These are phyloP conservation scores for Glycyrrhiza uralensis DNA, from an alignment of 306 rosid species.

Conservation along the genomic window DNA sequence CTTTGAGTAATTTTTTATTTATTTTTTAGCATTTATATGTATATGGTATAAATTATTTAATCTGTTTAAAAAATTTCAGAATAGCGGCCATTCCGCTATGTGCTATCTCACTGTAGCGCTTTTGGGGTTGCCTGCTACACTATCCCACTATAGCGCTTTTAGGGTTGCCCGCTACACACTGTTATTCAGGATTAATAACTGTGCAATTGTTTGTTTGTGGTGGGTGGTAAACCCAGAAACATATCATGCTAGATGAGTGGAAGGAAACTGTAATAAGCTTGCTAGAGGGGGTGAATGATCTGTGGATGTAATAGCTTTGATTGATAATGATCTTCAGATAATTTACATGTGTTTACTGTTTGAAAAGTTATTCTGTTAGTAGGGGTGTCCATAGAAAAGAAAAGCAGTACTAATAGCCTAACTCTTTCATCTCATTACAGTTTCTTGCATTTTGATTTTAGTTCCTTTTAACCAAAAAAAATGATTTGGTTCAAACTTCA, in stretches of 20 bases:
- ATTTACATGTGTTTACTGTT: neutral
- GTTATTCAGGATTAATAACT: no score
- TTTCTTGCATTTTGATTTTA: constrained; percentile 1
- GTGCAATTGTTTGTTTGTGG: neutral
- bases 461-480: neutral
- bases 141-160: no score
- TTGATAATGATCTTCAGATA: neutral
- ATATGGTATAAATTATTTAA: no score
- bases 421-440: neutral
- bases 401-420: neutral
- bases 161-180: no score
- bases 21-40: no score
- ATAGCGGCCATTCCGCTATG: no score
- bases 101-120: no score
- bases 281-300: neutral
- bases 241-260: neutral
- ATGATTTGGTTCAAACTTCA: neutral
- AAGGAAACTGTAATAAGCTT: constrained; percentile 11
- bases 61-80: no score
- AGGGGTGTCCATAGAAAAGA: neutral
- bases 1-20: no score
- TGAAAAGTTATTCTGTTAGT: neutral
- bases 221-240: neutral
- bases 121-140: no score
- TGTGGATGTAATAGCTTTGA: neutral